A percentile compares a stretch with the other conserved stretches of the same genome.
phyloP scores from a whole-genome alignment of 306 rosid genomes.

The Rubus parviflorus region DNA sequence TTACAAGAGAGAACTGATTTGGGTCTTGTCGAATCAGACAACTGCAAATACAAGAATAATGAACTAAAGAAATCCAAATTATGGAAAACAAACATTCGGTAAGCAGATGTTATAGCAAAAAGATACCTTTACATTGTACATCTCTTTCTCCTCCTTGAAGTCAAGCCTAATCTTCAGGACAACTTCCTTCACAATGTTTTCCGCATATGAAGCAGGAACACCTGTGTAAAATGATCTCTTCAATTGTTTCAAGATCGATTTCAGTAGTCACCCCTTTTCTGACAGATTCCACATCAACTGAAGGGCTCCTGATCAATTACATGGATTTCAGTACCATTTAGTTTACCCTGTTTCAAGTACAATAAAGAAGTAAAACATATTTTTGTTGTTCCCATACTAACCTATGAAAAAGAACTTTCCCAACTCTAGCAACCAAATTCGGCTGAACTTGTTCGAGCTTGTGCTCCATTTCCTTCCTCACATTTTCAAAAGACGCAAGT shows the following conservation, averaged over 20 bases:
- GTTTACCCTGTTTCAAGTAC: not conserved
- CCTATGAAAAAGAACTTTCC: constrained; percentile 51
- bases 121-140: constrained; percentile 42
- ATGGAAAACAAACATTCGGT: not conserved
- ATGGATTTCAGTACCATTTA: not conserved
- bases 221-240: constrained; percentile 32
- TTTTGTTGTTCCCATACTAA: constrained; percentile 10
- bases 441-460: constrained; percentile 21
- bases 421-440: constrained; percentile 37
- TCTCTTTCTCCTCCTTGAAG: constrained; percentile 40
- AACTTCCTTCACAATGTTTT: constrained; percentile 25
- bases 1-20: not conserved
- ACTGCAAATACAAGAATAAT: constrained; percentile 19
- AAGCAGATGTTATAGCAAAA: not conserved
- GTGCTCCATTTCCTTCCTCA: constrained; percentile 26
- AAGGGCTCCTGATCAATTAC: constrained; percentile 27
- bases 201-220: constrained; percentile 32
- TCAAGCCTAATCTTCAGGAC: constrained; percentile 25
- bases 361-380: not conserved
- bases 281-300: constrained; percentile 19
- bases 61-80: not conserved
- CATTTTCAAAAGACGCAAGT: constrained; percentile 25
- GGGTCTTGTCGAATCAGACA: constrained; percentile 32
- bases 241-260: constrained; percentile 15
- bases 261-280: constrained; percentile 11